phyloP scores from a whole-genome alignment of 257 asterid genomes.

The Petrea volubilis region DNA sequence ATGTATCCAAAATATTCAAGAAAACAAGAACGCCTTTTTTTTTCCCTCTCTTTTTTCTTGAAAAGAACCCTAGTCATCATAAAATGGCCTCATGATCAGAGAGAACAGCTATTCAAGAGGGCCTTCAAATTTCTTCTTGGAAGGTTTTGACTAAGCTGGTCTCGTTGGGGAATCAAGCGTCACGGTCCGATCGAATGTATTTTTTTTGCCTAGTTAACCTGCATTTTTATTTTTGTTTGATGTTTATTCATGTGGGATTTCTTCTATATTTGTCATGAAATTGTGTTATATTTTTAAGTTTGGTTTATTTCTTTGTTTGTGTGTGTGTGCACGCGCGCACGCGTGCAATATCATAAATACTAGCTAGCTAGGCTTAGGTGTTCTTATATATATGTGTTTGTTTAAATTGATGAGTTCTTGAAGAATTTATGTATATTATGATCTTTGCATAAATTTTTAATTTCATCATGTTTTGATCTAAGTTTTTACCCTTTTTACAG shows the following conservation, averaged over 20 bases:
- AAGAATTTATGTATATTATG: not conserved
- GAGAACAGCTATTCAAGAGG: slow-evolving; percentile 20
- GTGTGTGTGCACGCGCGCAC: no score
- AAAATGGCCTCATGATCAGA: slow-evolving; percentile 18
- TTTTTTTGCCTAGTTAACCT: not conserved
- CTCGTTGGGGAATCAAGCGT: slow-evolving; percentile 50
- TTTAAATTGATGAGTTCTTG: not conserved
- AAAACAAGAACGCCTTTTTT: not conserved
- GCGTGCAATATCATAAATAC: not conserved
- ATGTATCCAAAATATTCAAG: slow-evolving; percentile 18
- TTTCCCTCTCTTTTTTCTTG: slow-evolving; percentile 2
- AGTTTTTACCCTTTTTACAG: not conserved
- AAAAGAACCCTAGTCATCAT: slow-evolving; percentile 14
- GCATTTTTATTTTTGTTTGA: not conserved
- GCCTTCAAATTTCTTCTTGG: slow-evolving; percentile 5
- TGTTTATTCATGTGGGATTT: slow-evolving; percentile 1
- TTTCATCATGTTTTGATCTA: not conserved
- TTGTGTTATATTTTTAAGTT: not conserved
- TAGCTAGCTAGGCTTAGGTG: not conserved
- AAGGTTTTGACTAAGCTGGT: slow-evolving; percentile 16
- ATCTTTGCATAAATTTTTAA: not conserved
- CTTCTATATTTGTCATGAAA: slow-evolving; percentile 15
- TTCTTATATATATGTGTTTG: not conserved
- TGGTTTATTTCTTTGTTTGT: not conserved
- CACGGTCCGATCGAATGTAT: slow-evolving; percentile 40